These are phyloP conservation scores for Forsythia viridissima DNA, from an alignment of 257 asterid genomes.

Conservation along the genomic window DNA sequence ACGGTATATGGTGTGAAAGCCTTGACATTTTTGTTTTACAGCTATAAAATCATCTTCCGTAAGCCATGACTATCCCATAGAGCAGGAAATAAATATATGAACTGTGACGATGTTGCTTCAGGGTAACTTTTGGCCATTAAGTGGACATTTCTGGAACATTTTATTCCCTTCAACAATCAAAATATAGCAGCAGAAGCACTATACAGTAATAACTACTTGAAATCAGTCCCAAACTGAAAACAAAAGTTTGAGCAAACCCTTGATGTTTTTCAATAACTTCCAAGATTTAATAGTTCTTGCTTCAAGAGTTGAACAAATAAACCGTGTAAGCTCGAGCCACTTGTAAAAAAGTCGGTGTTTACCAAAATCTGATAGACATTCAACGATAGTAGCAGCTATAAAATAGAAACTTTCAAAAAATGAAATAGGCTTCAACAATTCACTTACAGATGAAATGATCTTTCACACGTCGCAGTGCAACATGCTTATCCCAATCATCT, in stretches of 20 bases:
- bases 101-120: not conserved
- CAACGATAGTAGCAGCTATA: not conserved
- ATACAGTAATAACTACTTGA: not conserved
- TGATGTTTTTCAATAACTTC: not conserved
- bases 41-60: not conserved
- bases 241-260: not conserved
- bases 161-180: not conserved
- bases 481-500: conserved; percentile 75
- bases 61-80: not conserved
- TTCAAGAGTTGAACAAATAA: not conserved
- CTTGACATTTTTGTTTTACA: not conserved
- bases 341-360: not conserved
- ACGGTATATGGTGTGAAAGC: not conserved
- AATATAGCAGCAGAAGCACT: not conserved
- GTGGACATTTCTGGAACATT: not conserved
- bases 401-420: not conserved
- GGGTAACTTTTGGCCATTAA: not conserved
- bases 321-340: conserved; percentile 1
- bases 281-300: not conserved
- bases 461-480: conserved; percentile 73
- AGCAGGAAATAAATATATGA: not conserved
- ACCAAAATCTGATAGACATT: not conserved
- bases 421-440: conserved; percentile 5
- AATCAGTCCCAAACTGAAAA: not conserved
- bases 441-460: conserved; percentile 96